Evolutionary conservation across 441 rosid genomes (phyloP).

Genomic region (Erodium chrysanthum): DNA sequence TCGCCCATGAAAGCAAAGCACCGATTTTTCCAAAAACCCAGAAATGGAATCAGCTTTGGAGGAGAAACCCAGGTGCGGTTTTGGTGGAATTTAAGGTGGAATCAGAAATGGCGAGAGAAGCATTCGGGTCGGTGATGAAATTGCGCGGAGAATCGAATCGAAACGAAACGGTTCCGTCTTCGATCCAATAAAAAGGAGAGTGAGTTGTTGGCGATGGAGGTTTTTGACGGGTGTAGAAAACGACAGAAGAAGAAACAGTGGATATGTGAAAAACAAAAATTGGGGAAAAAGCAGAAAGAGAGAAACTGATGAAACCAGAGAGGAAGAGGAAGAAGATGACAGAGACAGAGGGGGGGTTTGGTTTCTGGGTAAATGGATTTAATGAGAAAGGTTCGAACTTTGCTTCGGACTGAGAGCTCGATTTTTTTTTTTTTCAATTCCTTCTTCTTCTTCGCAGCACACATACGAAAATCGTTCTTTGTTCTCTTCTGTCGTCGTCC

Average conservation of each 20-base stretch:
- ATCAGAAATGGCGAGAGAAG: not conserved
- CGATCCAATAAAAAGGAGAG: conserved; percentile 3
- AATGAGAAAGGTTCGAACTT: not conserved
- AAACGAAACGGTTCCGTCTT: not conserved
- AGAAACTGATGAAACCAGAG: not conserved
- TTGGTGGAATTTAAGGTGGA: not conserved
- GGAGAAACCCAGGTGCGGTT: not conserved
- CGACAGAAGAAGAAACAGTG: not conserved
- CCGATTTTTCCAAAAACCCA: conserved; percentile 1
- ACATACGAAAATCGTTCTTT: too few species aligned
- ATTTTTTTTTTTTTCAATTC: too few species aligned
- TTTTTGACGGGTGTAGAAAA: not conserved
- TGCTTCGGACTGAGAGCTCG: too few species aligned
- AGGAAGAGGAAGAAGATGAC: too few species aligned
- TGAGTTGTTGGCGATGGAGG: conserved; percentile 1
- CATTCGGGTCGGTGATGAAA: conserved; percentile 2
- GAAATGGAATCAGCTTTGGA: not conserved
- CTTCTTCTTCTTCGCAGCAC: not conserved
- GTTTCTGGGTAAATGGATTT: not conserved
- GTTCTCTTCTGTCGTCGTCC: not conserved
- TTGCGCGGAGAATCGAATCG: not conserved
- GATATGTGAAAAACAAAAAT: not conserved
- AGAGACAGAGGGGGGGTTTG: too few species aligned
- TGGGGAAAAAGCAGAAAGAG: not conserved
- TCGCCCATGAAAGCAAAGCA: conserved; percentile 50